Evolutionary conservation across 768 basidiomycete genomes (phyloP).

Genomic region (Hypholoma sublateritium): DNA sequence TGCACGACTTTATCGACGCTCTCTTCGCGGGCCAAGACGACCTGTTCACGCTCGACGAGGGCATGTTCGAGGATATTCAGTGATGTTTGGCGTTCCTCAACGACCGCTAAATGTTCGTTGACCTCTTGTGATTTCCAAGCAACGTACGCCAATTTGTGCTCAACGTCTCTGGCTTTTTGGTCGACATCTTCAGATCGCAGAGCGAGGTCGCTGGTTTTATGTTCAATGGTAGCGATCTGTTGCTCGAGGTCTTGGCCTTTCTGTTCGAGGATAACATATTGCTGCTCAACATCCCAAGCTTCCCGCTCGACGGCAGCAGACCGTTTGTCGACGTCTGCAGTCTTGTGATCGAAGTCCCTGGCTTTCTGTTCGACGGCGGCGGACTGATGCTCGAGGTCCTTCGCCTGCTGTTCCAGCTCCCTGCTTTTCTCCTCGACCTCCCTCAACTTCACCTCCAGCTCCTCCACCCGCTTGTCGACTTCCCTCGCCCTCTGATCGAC

Average conservation of each 20-base stretch:
- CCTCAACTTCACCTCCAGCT: conserved; percentile 5
- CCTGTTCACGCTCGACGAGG: not conserved
- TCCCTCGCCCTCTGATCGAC: conserved; percentile 3
- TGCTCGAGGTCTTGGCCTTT: not conserved
- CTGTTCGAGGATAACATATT: not conserved
- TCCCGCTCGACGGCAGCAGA: not conserved
- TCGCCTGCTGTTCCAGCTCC: not conserved
- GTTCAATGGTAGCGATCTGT: not conserved
- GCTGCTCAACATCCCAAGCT: not conserved
- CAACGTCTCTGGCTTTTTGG: not conserved
- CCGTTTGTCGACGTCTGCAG: not conserved
- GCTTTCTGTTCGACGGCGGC: not conserved
- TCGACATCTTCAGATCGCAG: not conserved
- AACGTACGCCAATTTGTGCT: not conserved
- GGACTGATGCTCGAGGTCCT: not conserved
- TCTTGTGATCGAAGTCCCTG: not conserved
- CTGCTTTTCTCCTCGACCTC: not conserved
- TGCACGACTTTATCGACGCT: too few relatives aligned
- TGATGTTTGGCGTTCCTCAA: not conserved
- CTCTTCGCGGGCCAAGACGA: not conserved
- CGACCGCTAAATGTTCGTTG: not conserved
- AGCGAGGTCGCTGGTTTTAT: not conserved
- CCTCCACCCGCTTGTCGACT: conserved; percentile 3
- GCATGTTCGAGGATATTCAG: not conserved
- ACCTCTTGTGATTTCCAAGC: not conserved